Percentiles rank a stretch among this genome's conserved stretches.
Conservation (phyloP, 2,329 filamentous ascomycete genomes). For the Fusarium anthophilum region DNA sequence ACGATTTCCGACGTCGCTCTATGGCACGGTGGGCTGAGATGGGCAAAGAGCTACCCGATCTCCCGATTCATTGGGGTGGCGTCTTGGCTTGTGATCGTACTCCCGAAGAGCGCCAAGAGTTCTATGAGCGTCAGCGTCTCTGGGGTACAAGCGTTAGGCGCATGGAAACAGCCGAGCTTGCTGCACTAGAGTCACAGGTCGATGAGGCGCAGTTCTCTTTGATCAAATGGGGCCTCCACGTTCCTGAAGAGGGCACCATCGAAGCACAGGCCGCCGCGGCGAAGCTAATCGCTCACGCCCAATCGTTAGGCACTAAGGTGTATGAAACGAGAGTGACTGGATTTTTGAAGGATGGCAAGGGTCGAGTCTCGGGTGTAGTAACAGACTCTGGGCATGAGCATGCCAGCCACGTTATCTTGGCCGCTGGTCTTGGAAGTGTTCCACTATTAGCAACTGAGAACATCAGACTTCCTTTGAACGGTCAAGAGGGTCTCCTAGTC, state of each 20-base stretch:
- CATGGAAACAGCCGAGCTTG: neutral
- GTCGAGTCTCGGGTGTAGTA: neutral
- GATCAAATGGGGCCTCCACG: constrained; percentile 7
- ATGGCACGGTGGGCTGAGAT: constrained; percentile 20
- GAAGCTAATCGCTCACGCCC: neutral
- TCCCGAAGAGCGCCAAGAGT: neutral
- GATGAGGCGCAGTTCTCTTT: neutral
- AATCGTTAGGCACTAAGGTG: neutral
- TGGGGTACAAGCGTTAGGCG: neutral
- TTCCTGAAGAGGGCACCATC: constrained; percentile 14
- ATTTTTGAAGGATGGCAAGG: neutral
- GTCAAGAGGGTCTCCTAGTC: neutral
- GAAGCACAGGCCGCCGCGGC: constrained; percentile 12
- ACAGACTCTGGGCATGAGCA: neutral
- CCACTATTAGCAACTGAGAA: neutral
- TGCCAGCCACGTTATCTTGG: neutral
- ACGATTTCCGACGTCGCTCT: constrained; percentile 17
- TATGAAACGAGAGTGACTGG: neutral
- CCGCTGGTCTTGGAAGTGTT: neutral
- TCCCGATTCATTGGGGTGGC: constrained; percentile 16
- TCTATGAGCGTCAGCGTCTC: neutral
- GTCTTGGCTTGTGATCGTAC: constrained; percentile 5
- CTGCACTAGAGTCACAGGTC: neutral
- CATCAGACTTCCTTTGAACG: neutral
- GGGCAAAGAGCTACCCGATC: neutral